phyloP scores from a whole-genome alignment of 2,329 filamentous ascomycete species.

The Aureobasidium sp. region DNA sequence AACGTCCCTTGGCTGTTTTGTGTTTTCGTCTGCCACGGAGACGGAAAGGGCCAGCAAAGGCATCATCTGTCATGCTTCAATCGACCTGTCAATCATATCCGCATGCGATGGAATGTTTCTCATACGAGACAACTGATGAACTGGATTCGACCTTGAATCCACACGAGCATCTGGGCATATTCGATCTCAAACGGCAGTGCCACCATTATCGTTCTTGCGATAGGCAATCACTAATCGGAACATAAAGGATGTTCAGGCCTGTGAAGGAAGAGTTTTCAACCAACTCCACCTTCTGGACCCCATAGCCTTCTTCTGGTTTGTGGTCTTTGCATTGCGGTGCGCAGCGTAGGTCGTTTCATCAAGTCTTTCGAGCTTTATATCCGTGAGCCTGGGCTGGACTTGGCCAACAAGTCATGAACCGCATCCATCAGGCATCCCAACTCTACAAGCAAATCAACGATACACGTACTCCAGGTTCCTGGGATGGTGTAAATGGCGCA shows the following conservation, averaged over 20 bases:
- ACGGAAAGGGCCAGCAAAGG: not conserved
- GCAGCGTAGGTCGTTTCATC: not conserved
- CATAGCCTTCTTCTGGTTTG: not conserved
- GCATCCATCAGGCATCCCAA: not conserved
- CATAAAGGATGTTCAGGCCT: not conserved
- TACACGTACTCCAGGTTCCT: not conserved
- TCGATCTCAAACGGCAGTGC: not conserved
- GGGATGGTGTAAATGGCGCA: not conserved
- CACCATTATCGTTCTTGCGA: conserved; percentile 1
- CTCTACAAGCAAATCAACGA: not conserved
- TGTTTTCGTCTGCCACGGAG: not conserved
- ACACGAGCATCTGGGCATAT: not conserved
- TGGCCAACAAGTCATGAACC: not conserved
- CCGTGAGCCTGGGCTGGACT: not conserved
- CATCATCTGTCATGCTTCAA: not conserved
- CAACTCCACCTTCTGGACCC: not conserved
- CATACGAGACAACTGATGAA: not conserved
- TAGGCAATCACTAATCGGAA: not conserved
- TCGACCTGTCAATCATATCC: not conserved
- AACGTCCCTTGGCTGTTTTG: conserved; percentile 10
- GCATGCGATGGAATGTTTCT: not conserved
- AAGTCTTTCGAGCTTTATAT: not conserved
- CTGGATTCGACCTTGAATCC: not conserved
- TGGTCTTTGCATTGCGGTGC: not conserved
- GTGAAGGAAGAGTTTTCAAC: not conserved